These are phyloP conservation scores for Lactarius pseudohatsudake DNA, from an alignment of 768 basidiomycete genomes.

Conservation along the genomic window DNA sequence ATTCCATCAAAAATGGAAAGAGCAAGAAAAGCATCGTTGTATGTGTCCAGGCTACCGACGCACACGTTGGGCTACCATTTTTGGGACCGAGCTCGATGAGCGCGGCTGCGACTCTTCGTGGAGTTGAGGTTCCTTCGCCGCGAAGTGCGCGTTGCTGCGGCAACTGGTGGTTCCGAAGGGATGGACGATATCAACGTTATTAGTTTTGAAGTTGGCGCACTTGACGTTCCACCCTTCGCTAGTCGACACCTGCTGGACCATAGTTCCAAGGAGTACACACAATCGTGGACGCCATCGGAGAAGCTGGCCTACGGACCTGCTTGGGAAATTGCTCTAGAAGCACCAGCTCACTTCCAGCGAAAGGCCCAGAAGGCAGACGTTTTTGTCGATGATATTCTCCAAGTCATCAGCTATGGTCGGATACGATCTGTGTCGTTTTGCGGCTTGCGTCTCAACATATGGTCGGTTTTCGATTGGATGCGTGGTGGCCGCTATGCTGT, in stretches of 20 bases:
- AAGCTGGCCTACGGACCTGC: constrained; percentile 71
- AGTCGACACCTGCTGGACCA: constrained; percentile 40
- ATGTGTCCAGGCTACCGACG: constrained; percentile 71
- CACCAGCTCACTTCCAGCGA: constrained; percentile 44
- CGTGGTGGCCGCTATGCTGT: constrained; percentile 68
- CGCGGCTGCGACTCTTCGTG: constrained; percentile 70
- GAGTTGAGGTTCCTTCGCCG: constrained; percentile 72
- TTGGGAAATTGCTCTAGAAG: constrained; percentile 51
- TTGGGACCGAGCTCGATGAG: constrained; percentile 67
- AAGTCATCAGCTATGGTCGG: constrained; percentile 57
- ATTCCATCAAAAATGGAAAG: constrained; percentile 48
- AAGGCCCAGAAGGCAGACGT: constrained; percentile 55
- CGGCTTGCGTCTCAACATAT: constrained; percentile 47
- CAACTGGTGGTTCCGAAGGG: constrained; percentile 53
- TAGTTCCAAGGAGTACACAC: constrained; percentile 45
- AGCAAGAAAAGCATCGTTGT: constrained; percentile 55
- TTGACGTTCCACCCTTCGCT: constrained; percentile 34
- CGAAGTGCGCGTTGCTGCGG: constrained; percentile 60
- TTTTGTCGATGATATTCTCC: constrained; percentile 59
- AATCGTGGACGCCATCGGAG: constrained; percentile 74
- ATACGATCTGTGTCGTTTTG: constrained; percentile 44
- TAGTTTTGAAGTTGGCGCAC: constrained; percentile 69
- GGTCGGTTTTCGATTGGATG: constrained; percentile 54
- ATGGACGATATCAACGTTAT: constrained; percentile 71
- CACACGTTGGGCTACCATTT: constrained; percentile 74